Evolutionary conservation across 23 red algal species (phyloP).

Genomic region (Gracilaria vermiculophylla): DNA sequence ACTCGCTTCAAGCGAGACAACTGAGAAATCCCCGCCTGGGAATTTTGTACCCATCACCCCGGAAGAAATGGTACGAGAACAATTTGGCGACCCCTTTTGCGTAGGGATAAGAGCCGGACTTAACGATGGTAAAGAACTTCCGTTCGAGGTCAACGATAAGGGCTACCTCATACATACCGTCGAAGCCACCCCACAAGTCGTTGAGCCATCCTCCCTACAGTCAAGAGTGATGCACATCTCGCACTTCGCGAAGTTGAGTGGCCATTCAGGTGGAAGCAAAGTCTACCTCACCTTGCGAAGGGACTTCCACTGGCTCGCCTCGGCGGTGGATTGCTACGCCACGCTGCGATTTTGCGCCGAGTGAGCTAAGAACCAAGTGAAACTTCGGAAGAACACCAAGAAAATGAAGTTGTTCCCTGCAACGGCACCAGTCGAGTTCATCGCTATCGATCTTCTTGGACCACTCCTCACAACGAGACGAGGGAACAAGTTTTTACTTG

Average conservation of each 20-base stretch:
- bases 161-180: background rate
- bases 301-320: background rate
- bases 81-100: too few relatives aligned
- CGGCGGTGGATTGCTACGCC: conserved; percentile 7
- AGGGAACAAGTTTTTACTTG: too few relatives aligned
- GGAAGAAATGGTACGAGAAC: too few relatives aligned
- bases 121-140: background rate
- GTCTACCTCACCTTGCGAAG: too few relatives aligned
- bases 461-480: background rate
- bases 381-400: background rate
- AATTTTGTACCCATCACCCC: too few relatives aligned
- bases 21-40: too few relatives aligned
- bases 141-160: background rate
- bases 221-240: too few relatives aligned
- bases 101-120: background rate
- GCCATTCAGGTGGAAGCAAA: too few relatives aligned
- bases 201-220: too few relatives aligned
- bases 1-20: background rate
- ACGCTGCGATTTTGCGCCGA: background rate
- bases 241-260: too few relatives aligned
- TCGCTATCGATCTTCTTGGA: conserved; percentile 4
- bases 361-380: background rate
- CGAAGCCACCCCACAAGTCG: too few relatives aligned
- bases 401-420: too few relatives aligned
- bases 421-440: background rate